phyloP scores from a whole-genome alignment of 73 alveolate genomes.

The Uronychia setigera region DNA sequence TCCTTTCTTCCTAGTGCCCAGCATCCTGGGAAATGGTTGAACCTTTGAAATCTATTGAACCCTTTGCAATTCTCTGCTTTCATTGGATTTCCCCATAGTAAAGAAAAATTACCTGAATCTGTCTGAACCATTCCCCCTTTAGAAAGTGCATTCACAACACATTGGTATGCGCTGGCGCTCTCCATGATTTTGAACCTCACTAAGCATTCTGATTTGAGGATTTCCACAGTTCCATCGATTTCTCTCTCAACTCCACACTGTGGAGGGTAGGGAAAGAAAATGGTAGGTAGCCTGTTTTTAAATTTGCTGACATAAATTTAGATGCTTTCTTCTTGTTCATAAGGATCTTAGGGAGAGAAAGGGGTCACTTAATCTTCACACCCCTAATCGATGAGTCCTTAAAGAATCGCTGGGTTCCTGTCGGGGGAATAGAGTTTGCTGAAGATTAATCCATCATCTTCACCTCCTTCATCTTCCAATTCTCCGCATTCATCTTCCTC shows the following conservation, averaged over 20 bases:
- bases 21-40: conserved; percentile 90
- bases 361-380: background rate
- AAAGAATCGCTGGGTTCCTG: background rate
- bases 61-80: conserved; percentile 45
- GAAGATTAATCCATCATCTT: background rate
- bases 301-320: background rate
- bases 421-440: background rate
- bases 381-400: background rate
- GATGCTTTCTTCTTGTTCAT: background rate
- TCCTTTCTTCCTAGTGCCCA: conserved; percentile 91
- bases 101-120: conserved; percentile 33
- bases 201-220: background rate
- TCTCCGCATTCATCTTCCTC: background rate
- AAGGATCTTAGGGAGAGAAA: background rate
- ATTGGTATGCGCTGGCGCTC: conserved; percentile 32
- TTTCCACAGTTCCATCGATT: background rate
- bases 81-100: conserved; percentile 38
- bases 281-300: conserved; percentile 1
- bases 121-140: conserved; percentile 45
- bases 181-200: conserved; percentile 21
- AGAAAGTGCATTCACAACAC: conserved; percentile 40
- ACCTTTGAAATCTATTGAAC: conserved; percentile 71
- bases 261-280: conserved; percentile 23
- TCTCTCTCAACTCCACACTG: conserved; percentile 9
- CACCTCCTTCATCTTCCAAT: background rate